Base-by-base conservation (phyloP, 75 land plant species). In the Picea glauca region DNA sequence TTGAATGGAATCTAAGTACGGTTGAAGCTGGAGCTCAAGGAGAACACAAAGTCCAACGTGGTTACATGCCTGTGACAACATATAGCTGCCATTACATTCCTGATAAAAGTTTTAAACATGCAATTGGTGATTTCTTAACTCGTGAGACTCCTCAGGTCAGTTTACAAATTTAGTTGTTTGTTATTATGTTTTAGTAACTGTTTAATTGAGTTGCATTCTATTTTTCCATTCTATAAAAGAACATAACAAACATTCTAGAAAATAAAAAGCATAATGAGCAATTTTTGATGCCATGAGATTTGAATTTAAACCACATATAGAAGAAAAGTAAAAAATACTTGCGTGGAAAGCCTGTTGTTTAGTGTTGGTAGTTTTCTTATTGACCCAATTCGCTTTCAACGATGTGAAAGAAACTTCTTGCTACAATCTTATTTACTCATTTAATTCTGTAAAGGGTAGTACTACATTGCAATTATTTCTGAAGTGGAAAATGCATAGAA, bases 21-120 rank as follows among this genome's bases (percentile, higher is more conserved):
- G 99, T 97, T 46, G 99, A 97, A 85, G 99, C 99, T 17, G 99
- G 99, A 80, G 99, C 99, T 60, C 99, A 97, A 82, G 99, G 99
- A 54, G 99, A 97, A 81, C 99, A 97, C 81, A 97, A 97, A 81
- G 87, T 97, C 77, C 98, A 97, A 80, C 85, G 99, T 17, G 99
- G 99, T 35, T 97, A 94, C 77, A 61, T 91, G 62, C 99, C 99
- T 15, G 94, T 92, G 62, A 87, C 90, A 64, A 97, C 99, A 66
- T 97, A 94, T 80, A 97, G 99, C 86, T 88, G 88, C 72, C 99
- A 97, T 72, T 97, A 94, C 61, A 80, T 97, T 72, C 50, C 86
- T 23, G 90, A 97, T 81, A 86, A 82, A 38, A 83, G 60, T 21
- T 93, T 97, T 67, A 78, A 82, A 73, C 68, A 80, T 62, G 93